These are phyloP conservation scores for Naganishia randhawae DNA, from an alignment of 768 basidiomycete genomes.

Conservation along the genomic window DNA sequence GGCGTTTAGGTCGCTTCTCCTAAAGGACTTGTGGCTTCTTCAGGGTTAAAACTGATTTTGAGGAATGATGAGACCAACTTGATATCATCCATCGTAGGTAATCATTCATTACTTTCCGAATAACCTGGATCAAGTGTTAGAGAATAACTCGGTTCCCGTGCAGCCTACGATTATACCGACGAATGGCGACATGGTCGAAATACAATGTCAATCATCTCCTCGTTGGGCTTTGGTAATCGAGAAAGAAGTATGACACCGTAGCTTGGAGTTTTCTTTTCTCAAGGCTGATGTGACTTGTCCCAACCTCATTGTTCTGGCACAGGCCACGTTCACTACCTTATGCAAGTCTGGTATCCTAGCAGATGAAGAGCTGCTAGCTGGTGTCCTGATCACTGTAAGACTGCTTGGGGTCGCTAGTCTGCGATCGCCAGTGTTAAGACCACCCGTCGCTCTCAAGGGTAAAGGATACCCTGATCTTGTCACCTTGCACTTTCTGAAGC, in stretches of 20 bases:
- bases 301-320: no score
- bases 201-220: slow-evolving; percentile 59
- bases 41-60: slow-evolving; percentile 59
- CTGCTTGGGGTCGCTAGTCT: background rate
- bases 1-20: slow-evolving; percentile 71
- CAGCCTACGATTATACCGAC: slow-evolving; percentile 75
- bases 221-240: slow-evolving; percentile 83
- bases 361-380: slow-evolving; percentile 6
- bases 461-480: slow-evolving; percentile 96
- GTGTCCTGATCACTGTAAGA: slow-evolving; percentile 36
- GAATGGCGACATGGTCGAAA: slow-evolving; percentile 64
- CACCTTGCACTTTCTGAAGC: slow-evolving; percentile 76
- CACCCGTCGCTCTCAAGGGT: slow-evolving; percentile 58
- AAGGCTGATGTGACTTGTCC: background rate
- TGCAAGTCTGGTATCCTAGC: slow-evolving; percentile 53
- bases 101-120: background rate
- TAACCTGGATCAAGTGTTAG: background rate
- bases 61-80: slow-evolving; percentile 37
- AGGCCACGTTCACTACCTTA: slow-evolving; percentile 94
- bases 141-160: slow-evolving; percentile 2
- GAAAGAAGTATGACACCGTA: slow-evolving; percentile 72
- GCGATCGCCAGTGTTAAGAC: background rate
- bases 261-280: no score
- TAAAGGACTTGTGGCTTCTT: slow-evolving; percentile 75
- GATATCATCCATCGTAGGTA: slow-evolving; percentile 24